Evolutionary conservation across 495 filamentous ascomycete species (phyloP).

Genomic region (Neurospora sp.): DNA sequence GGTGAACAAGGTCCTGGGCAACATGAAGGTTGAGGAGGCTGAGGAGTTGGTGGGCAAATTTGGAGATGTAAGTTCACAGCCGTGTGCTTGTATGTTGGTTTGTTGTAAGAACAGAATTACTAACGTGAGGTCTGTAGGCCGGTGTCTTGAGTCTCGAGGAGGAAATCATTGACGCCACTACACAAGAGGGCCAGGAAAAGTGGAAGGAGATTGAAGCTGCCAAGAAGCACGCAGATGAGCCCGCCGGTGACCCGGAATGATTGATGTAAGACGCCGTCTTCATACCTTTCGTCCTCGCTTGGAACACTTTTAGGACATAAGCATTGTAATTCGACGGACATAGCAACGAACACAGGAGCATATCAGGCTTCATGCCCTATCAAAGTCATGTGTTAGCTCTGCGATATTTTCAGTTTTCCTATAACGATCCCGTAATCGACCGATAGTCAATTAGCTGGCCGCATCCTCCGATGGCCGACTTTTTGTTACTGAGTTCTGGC

Average conservation of each 20-base stretch:
- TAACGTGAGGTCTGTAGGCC: constrained; percentile 34
- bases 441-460: not conserved
- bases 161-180: constrained; percentile 91
- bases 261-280: not conserved
- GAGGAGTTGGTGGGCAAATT: constrained; percentile 81
- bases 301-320: not conserved
- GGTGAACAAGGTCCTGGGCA: constrained; percentile 88
- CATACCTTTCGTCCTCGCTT: not conserved
- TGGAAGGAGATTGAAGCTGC: constrained; percentile 66
- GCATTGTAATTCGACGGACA: not conserved
- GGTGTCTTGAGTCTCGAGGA: constrained; percentile 88
- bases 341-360: not conserved
- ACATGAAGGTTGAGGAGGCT: constrained; percentile 86
- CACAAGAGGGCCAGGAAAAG: constrained; percentile 73
- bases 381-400: not conserved
- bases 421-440: not conserved
- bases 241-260: constrained; percentile 26
- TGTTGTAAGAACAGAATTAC: not conserved
- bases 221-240: constrained; percentile 19
- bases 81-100: not conserved
- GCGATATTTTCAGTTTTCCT: not conserved
- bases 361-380: not conserved
- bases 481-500: not conserved
- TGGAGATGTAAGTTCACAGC: constrained; percentile 47
- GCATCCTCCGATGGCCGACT: not conserved